Base-by-base conservation (phyloP, 768 basidiomycete species). In the Lentinula boryana region DNA sequence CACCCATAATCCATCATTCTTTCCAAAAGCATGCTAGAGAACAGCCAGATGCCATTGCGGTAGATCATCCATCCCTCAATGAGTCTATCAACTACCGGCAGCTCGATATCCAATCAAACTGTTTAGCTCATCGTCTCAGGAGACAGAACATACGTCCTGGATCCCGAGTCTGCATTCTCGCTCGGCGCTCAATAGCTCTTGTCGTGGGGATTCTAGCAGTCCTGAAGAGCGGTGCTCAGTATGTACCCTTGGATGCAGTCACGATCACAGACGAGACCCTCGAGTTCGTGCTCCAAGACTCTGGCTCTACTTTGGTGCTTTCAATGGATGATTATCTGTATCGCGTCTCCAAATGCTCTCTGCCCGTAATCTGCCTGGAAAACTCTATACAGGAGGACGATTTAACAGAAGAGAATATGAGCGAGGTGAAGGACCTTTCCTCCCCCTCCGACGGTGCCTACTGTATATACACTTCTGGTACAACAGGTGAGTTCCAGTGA, bases 191-290 rank as follows among this genome's bases (percentile, higher is more conserved):
- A 2, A 70, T 81, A 10, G 60, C 70, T 15, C 70, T 80, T 63
- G 67, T 80, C 12, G 68, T 79, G 33, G 79, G 69, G 3, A 78
- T 82, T 58, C 58, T 81, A n/a, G 78, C 77, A 1, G 67, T 76
- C 1, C 68, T 82, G 53, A 80, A 80, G 67, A 73, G 74, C 13
- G 81, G 80, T 8, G 80, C 70, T 1, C 72, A 77, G 18, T 82
- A 82, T 62, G 76, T 81, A 0, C 81, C 80, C 10, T 67, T 82
- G 21, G 81, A 82, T 64, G 79, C 75, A 5, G 69, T 71, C 27
- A 79, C 77, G 54, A 76, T 80, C 63, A 76, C 80, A 21, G 74
- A 80, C 63, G 72, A 75, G 46, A 78, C 78, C 0, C 69, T 81
- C 10, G 69, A 68, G 32, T 75, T 76, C 63, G 76, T 81, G 36